phyloP scores from a whole-genome alignment of 1,284 basidiomycete species.

The Ceratobasidium sp. region DNA sequence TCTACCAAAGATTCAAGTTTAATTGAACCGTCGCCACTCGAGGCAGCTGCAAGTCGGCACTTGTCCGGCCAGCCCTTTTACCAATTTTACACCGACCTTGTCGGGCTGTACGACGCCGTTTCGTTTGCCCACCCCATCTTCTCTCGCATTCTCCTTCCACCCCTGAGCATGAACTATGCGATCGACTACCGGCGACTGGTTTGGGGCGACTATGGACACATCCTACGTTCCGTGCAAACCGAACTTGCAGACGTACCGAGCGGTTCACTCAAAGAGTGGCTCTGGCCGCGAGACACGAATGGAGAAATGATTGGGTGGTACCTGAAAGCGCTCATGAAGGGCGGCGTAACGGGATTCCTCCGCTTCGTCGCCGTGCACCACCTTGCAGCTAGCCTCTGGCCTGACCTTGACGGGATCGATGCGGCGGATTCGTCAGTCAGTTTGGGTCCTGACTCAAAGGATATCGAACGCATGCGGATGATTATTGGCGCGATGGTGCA shows the following conservation, averaged over 20 bases:
- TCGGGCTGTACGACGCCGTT: slow-evolving; percentile 88
- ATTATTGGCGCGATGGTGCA: slow-evolving; percentile 41
- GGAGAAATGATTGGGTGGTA: slow-evolving; percentile 69
- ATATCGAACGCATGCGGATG: slow-evolving; percentile 33
- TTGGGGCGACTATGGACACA: slow-evolving; percentile 81
- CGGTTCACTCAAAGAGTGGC: slow-evolving; percentile 66
- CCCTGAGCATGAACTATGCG: slow-evolving; percentile 76
- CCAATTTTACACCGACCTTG: slow-evolving; percentile 93
- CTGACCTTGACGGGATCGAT: slow-evolving; percentile 59
- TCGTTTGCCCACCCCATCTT: slow-evolving; percentile 89
- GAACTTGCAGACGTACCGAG: slow-evolving; percentile 53
- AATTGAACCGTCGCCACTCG: slow-evolving; percentile 59
- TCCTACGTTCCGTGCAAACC: slow-evolving; percentile 67
- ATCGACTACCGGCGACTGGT: slow-evolving; percentile 85
- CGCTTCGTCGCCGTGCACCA: slow-evolving; percentile 82
- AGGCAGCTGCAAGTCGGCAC: slow-evolving; percentile 63
- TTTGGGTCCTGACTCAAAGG: not conserved
- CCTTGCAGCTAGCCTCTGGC: slow-evolving; percentile 80
- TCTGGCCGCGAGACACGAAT: slow-evolving; percentile 78
- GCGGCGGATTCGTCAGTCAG: not conserved
- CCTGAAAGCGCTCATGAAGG: slow-evolving; percentile 55
- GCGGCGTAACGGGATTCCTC: slow-evolving; percentile 67
- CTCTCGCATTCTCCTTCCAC: slow-evolving; percentile 78
- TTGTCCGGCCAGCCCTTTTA: slow-evolving; percentile 87
- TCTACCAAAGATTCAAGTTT: slow-evolving; percentile 44